Conservation (phyloP, 1,284 basidiomycete genomes). For the Thecaphora frezii region DNA sequence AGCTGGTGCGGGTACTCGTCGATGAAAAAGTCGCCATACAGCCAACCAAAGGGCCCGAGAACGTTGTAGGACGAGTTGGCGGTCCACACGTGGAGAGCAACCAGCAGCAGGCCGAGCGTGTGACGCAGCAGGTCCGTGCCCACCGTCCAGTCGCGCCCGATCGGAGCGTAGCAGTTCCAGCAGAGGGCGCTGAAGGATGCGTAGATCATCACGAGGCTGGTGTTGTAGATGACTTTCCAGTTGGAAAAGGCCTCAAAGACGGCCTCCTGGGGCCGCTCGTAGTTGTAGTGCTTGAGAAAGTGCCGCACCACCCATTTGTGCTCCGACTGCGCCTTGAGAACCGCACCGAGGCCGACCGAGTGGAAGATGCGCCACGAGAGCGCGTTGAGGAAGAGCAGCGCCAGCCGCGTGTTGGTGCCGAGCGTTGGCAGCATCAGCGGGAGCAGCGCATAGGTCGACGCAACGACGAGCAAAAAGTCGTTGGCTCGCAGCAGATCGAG, state of each 20-base stretch:
- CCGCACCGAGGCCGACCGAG: slow-evolving; percentile 80
- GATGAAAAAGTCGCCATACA: slow-evolving; percentile 81
- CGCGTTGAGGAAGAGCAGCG: slow-evolving; percentile 78
- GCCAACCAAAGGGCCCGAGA: slow-evolving; percentile 67
- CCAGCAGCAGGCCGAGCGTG: slow-evolving; percentile 64
- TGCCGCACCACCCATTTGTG: slow-evolving; percentile 88
- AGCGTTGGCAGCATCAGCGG: slow-evolving; percentile 51
- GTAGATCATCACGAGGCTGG: slow-evolving; percentile 92
- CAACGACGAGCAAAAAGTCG: slow-evolving; percentile 70
- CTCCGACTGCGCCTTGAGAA: slow-evolving; percentile 81
- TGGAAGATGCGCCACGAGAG: slow-evolving; percentile 84
- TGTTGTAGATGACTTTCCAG: slow-evolving; percentile 91
- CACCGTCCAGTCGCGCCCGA: slow-evolving; percentile 71
- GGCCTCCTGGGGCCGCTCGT: slow-evolving; percentile 40
- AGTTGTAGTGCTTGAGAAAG: slow-evolving; percentile 75
- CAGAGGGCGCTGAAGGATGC: slow-evolving; percentile 43
- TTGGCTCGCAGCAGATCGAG: slow-evolving; percentile 77
- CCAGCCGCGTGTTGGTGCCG: slow-evolving; percentile 60
- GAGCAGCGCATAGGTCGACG: slow-evolving; percentile 66
- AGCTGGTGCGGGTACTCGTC: slow-evolving; percentile 82
- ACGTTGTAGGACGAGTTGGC: slow-evolving; percentile 87
- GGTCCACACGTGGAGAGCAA: slow-evolving; percentile 88
- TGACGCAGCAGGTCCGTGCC: slow-evolving; percentile 87
- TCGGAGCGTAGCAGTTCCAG: slow-evolving; percentile 47
- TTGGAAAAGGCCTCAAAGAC: slow-evolving; percentile 88